Conservation (phyloP, 306 rosid genomes). For the Lathyrus oleraceus region DNA sequence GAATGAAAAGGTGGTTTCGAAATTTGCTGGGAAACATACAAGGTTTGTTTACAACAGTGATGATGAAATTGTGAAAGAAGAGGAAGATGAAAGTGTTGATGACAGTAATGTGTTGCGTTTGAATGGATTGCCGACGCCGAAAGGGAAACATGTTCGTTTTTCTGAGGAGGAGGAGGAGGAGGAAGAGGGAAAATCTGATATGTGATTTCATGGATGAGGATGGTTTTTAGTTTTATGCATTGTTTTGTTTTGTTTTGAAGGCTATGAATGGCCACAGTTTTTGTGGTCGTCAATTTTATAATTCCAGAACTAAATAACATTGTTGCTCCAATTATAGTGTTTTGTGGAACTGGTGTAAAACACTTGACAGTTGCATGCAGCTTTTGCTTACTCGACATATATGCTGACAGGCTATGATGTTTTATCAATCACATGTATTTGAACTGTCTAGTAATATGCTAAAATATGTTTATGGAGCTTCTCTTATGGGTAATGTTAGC, state of each 20-base stretch:
- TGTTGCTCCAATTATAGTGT: too few species aligned
- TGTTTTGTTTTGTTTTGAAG: neutral
- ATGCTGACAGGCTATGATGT: too few species aligned
- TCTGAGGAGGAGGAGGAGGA: slow-evolving; percentile 37
- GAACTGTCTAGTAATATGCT: too few species aligned
- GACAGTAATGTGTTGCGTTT: slow-evolving; percentile 37
- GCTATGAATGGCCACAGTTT: neutral
- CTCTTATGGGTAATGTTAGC: too few species aligned
- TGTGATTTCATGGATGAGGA: slow-evolving; percentile 20
- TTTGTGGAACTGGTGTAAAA: too few species aligned
- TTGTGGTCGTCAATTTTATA: neutral
- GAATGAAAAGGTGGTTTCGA: slow-evolving; percentile 43
- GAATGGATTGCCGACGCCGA: slow-evolving; percentile 79
- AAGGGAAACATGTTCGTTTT: slow-evolving; percentile 82
- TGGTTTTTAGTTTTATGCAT: neutral
- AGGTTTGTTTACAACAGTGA: slow-evolving; percentile 75
- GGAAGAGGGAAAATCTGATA: slow-evolving; percentile 3
- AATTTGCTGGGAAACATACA: slow-evolving; percentile 70
- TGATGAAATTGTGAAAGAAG: slow-evolving; percentile 64
- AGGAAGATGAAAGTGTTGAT: slow-evolving; percentile 30
- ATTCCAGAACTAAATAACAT: neutral
- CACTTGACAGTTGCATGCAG: too few species aligned
- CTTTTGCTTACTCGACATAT: too few species aligned
- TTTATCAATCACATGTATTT: too few species aligned
- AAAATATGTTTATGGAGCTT: too few species aligned